These are phyloP conservation scores for Podosphaera xanthii DNA, from an alignment of 2,329 filamentous ascomycete genomes.

Conservation along the genomic window DNA sequence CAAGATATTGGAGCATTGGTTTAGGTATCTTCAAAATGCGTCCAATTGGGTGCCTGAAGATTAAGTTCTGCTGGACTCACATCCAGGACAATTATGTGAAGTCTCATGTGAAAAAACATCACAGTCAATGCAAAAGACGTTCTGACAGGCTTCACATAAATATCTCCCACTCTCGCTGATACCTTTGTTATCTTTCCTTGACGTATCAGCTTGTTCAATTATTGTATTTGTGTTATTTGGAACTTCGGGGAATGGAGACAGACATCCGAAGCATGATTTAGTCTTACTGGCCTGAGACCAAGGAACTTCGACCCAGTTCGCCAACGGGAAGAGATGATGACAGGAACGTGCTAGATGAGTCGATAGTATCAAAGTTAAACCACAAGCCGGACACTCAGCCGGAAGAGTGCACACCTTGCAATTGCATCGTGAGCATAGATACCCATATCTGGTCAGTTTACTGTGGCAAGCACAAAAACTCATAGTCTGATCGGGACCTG, in stretches of 20 bases:
- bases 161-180: slow-evolving; percentile 76
- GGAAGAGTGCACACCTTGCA: slow-evolving; percentile 79
- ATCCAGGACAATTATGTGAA: slow-evolving; percentile 88
- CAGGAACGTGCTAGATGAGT: slow-evolving; percentile 87
- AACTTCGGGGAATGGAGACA: slow-evolving; percentile 40
- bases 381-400: slow-evolving; percentile 74
- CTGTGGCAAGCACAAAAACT: slow-evolving; percentile 85
- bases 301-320: slow-evolving; percentile 75
- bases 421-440: slow-evolving; percentile 71
- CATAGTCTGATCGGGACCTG: slow-evolving; percentile 39
- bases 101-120: slow-evolving; percentile 89
- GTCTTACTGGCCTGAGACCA: slow-evolving; percentile 44
- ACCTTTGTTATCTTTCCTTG: slow-evolving; percentile 25
- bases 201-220: neutral
- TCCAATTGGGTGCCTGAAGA: too few relatives aligned
- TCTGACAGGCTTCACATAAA: slow-evolving; percentile 63
- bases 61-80: slow-evolving; percentile 17
- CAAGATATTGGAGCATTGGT: too few relatives aligned
- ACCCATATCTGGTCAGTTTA: slow-evolving; percentile 59
- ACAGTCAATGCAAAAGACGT: slow-evolving; percentile 96
- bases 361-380: slow-evolving; percentile 77
- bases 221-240: slow-evolving; percentile 5
- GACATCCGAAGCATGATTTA: slow-evolving; percentile 54
- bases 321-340: slow-evolving; percentile 73
- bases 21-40: too few relatives aligned